Evolutionary conservation across 257 asterid genomes (phyloP), one percentile per base, ranked within the genome.

Genomic region (Salvia hispanica): DNA sequence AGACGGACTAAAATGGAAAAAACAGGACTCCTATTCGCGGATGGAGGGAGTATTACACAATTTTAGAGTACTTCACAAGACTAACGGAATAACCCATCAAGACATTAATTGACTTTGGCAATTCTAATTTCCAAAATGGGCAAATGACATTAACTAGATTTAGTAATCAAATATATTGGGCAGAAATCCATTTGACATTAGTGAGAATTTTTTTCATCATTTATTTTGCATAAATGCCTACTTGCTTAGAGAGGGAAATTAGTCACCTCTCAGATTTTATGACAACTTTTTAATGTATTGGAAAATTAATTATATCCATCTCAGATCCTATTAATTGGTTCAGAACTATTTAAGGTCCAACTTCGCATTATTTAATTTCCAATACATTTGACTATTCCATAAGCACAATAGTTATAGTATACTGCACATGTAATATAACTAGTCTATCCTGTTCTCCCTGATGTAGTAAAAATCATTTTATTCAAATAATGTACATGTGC

Each of bases 321-420:
- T 14, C 36, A 47, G 47, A 48, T 47, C 33, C 14, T 37, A 31
- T 46, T 16, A 18, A 16, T 51, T 28, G 28, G 15, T n/a, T 7
- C 42, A n/a, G 15, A 46, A 28, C 46, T 46, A 18, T 18, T 18
- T 46, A 48, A 50, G 34, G 59, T 11, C 66, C 39, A 21, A 62
- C 40, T 44, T 21, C 25, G 28, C 40, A 44, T 62, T 42, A 61
- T 18, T 61, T 62, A 18, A 0, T 18, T 18, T 43, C 42, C 40
- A 62, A 62, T 62, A 28, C 18, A 44, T 44, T 62, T 62, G 67
- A 62, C 53, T 4, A 62, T 42, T 36, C 13, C 37, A 3, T 34
- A 34, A 34, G 0, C 1, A 37, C n/a, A n/a, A n/a, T n/a, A n/a
- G n/a, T n/a, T n/a, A n/a, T n/a, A n/a, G n/a, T n/a, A n/a, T n/a